Percentiles rank a stretch among this genome's conserved stretches.
These are phyloP conservation scores for Sordariomycetes sp. DNA, from an alignment of 2,329 filamentous ascomycete species.

Conservation along the genomic window DNA sequence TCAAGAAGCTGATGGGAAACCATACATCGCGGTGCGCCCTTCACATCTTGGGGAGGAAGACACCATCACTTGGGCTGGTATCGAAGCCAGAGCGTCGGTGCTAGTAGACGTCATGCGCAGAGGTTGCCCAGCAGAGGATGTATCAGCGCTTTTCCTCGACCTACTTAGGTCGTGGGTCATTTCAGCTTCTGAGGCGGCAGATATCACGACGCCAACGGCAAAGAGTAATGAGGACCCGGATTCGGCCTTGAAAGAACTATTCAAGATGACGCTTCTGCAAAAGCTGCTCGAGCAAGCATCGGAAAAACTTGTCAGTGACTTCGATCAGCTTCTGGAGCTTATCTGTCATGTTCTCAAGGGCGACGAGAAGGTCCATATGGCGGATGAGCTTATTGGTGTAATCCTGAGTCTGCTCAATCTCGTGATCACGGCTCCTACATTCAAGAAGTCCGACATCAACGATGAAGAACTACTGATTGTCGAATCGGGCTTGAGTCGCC, in stretches of 20 bases:
- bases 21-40: conserved; percentile 38
- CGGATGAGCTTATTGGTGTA: conserved; percentile 40
- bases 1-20: conserved; percentile 31
- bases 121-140: conserved; percentile 43
- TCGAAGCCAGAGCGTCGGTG: conserved; percentile 37
- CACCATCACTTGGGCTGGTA: conserved; percentile 27
- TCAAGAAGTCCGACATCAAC: conserved; percentile 38
- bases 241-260: conserved; percentile 38
- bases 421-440: conserved; percentile 47
- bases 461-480: conserved; percentile 31
- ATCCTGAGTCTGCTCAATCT: conserved; percentile 54
- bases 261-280: conserved; percentile 54
- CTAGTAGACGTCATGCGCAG: conserved; percentile 41
- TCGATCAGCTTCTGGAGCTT: conserved; percentile 56
- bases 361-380: conserved; percentile 28
- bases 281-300: conserved; percentile 55
- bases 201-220: conserved; percentile 13
- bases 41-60: conserved; percentile 4
- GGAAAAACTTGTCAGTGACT: conserved; percentile 53
- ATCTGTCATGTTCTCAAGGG: conserved; percentile 49
- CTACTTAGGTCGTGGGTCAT: conserved; percentile 51
- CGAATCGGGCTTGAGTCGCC: conserved; percentile 35
- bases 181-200: conserved; percentile 14
- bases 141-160: conserved; percentile 50
- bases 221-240: conserved; percentile 19